A percentile compares a stretch with the other conserved stretches of the same genome.
phyloP scores from a whole-genome alignment of 805 yeast species.

The Komagataella pseudopastoris region DNA sequence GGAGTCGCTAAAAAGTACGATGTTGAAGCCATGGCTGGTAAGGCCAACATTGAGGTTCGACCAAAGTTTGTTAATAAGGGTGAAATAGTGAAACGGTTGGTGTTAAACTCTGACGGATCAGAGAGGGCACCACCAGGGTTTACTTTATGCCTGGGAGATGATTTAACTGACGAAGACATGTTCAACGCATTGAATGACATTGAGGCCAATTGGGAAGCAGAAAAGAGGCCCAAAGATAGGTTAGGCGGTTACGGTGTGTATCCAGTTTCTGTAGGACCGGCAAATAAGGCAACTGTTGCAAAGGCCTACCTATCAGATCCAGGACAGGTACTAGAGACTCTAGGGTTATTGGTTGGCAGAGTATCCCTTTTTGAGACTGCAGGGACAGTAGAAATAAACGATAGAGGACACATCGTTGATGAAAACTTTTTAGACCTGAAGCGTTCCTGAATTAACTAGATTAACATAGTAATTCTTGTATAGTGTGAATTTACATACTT shows the following conservation, averaged over 20 bases:
- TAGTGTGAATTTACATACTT: not conserved
- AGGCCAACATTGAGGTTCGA: conserved; percentile 95
- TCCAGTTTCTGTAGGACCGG: conserved; percentile 89
- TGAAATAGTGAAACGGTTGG: conserved; percentile 78
- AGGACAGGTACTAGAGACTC: conserved; percentile 67
- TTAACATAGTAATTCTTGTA: not conserved
- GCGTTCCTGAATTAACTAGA: not conserved
- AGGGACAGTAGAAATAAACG: conserved; percentile 64
- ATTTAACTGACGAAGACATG: conserved; percentile 97
- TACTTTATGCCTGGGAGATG: conserved; percentile 87
- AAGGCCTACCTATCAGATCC: conserved; percentile 80
- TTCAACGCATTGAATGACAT: conserved; percentile 60
- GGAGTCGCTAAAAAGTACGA: conserved; percentile 56
- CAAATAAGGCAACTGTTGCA: conserved; percentile 75
- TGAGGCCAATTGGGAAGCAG: conserved; percentile 36
- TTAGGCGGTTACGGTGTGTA: conserved; percentile 49
- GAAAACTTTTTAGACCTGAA: not conserved
- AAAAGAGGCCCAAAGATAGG: conserved; percentile 26
- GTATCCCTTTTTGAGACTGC: conserved; percentile 69
- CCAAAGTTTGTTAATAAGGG: conserved; percentile 94
- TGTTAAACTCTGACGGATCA: conserved; percentile 40
- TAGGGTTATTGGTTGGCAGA: conserved; percentile 69
- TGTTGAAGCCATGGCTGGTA: conserved; percentile 93
- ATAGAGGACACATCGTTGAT: conserved; percentile 42
- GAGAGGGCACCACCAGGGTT: conserved; percentile 62